Base-by-base conservation (phyloP, 148 eudicot genomes). In the Chenopodium suecicum region DNA sequence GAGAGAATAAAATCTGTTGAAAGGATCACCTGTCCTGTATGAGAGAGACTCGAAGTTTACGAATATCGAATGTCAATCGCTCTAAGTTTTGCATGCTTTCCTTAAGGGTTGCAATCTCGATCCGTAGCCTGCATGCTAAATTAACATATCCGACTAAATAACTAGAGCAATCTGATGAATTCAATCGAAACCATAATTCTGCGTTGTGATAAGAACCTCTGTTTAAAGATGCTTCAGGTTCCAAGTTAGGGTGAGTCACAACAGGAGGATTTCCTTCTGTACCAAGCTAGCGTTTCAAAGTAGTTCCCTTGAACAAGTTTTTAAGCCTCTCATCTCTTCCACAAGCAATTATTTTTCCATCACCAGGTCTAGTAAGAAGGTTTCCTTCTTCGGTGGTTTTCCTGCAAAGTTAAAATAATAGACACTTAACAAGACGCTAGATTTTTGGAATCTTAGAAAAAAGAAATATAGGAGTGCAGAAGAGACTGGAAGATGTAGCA, bases 71-170 rank as follows among this genome's bases (percentile, higher is more conserved):
- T 25, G 91, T 93, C 80, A 96, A 87, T 85, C 91, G 98, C 81
- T 92, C 98, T 91, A 96, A 86, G 78, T 91, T 90, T 67, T 84
- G 94, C 86, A 96, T 87, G 90, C 95, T 92, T 84, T 94, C 99
- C 84, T 86, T 92, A 29, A 96, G 95, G 74, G 94, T 90, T 73
- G 93, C 97, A 87, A 90, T 87, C 83, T 96, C 99, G 80, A 96
- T 90, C 87, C 84, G 87, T 68, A 85, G 70, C 73, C 87, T 85
- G 80, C 85, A 79, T 37, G 79, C 47, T 74, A 77, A 62, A 78
- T 66, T 34, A 74, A 75, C 46, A 75, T 17, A 32, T 63, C 32
- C 32, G 44, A 29, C 31, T 56, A 16, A 68, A n/a, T 31, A 23
- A 72, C 70, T 71, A 27, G 7, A 47, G 22, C 81, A 82, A 11